Evolutionary conservation across 306 rosid species (phyloP).

Genomic region (Begonia peltatifolia): DNA sequence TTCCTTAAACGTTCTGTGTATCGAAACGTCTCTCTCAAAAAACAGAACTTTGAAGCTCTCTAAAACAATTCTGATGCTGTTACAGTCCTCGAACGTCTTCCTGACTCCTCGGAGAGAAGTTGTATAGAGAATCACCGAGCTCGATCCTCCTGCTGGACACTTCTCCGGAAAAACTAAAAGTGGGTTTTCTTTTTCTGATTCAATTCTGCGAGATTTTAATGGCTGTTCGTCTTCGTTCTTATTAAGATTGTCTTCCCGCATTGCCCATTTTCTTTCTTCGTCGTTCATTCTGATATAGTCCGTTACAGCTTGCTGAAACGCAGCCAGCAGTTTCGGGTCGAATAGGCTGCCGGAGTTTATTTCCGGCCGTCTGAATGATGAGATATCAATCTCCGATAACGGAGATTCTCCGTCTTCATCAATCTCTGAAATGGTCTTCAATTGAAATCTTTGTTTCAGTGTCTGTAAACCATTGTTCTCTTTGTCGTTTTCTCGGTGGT

Average conservation of each 20-base stretch:
- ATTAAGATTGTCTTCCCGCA: conserved; percentile 1
- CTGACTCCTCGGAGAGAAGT: conserved; percentile 64
- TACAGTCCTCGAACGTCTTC: conserved; percentile 77
- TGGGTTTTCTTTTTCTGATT: conserved; percentile 22
- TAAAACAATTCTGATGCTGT: conserved; percentile 46
- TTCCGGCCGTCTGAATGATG: conserved; percentile 54
- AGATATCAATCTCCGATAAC: conserved; percentile 26
- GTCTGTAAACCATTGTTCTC: conserved; percentile 41
- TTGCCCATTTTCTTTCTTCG: conserved; percentile 24
- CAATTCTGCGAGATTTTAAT: conserved; percentile 11
- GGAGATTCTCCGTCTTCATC: conserved; percentile 9
- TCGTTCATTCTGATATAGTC: conserved; percentile 31
- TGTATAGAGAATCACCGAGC: conserved; percentile 63
- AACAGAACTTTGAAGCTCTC: conserved; percentile 58
- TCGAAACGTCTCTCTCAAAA: conserved; percentile 64
- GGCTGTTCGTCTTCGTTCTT: conserved; percentile 5
- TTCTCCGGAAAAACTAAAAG: conserved; percentile 35
- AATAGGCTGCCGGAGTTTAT: conserved; percentile 68
- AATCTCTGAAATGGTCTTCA: conserved; percentile 3
- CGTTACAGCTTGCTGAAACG: conserved; percentile 41
- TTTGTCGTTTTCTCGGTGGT: conserved; percentile 26
- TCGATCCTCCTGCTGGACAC: conserved; percentile 67
- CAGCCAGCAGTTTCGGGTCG: conserved; percentile 60
- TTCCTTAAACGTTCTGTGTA: conserved; percentile 61
- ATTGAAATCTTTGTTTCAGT: conserved; percentile 4